These are phyloP conservation scores for Geotrichum klebahnii DNA, from an alignment of 1,139 yeast genomes.

Conservation along the genomic window DNA sequence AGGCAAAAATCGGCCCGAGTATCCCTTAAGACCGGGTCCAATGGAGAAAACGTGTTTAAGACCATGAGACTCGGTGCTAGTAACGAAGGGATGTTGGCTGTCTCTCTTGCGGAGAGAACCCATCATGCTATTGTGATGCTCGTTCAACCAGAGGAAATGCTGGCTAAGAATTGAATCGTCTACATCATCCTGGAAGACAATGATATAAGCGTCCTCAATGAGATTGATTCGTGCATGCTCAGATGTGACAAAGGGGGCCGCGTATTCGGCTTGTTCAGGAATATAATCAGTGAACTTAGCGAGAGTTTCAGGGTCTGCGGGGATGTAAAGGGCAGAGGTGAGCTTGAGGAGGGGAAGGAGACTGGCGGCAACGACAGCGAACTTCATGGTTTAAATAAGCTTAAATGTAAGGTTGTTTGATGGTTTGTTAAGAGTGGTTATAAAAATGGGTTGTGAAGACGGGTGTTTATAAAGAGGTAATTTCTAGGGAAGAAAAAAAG, in stretches of 20 bases:
- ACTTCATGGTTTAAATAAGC: conserved; percentile 36
- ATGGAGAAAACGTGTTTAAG: conserved; percentile 62
- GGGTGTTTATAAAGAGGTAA: neutral
- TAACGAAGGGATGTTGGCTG: conserved; percentile 42
- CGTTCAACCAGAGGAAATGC: conserved; percentile 23
- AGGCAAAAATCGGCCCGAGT: conserved; percentile 65
- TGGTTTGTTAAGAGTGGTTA: neutral
- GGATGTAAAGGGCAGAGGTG: conserved; percentile 64
- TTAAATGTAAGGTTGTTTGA: too few relatives aligned
- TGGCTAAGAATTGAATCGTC: conserved; percentile 19
- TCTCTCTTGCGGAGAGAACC: conserved; percentile 20
- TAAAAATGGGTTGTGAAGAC: too few relatives aligned
- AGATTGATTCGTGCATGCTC: conserved; percentile 18
- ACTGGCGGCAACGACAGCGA: conserved; percentile 37
- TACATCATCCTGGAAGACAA: conserved; percentile 23
- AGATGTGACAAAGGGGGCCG: conserved; percentile 22
- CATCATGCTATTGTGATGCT: conserved; percentile 14
- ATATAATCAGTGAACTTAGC: conserved; percentile 6
- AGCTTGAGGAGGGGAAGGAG: conserved; percentile 52
- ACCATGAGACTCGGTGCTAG: conserved; percentile 46
- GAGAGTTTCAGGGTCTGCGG: conserved; percentile 33
- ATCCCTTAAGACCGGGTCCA: conserved; percentile 44
- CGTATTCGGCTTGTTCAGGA: conserved; percentile 2
- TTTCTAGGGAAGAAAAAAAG: neutral
- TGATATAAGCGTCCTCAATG: conserved; percentile 23